A percentile compares a stretch with the other conserved stretches of the same genome.
phyloP scores from a whole-genome alignment of 495 filamentous ascomycete species.

The Alectoria sarmentosa region DNA sequence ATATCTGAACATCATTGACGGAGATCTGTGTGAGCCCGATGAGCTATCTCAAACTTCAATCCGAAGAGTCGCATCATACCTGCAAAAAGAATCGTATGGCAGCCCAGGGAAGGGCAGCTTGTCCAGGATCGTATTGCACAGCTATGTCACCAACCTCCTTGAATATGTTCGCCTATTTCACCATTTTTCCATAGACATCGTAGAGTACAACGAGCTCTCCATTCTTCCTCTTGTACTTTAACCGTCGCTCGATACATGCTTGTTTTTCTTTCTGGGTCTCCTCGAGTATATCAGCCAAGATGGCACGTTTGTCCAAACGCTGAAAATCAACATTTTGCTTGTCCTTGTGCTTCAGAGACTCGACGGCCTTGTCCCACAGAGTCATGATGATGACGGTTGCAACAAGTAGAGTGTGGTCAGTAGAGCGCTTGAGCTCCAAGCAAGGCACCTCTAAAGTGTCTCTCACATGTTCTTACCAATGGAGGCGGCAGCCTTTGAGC shows the following conservation, averaged over 20 bases:
- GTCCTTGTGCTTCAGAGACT: not conserved
- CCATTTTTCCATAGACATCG: slow-evolving; percentile 22
- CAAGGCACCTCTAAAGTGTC: no score
- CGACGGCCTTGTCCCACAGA: not conserved
- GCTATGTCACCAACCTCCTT: slow-evolving; percentile 20
- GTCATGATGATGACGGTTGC: no score
- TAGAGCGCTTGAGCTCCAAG: no score
- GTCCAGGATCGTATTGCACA: slow-evolving; percentile 22
- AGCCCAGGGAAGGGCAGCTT: slow-evolving; percentile 27
- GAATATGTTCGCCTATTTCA: slow-evolving; percentile 22
- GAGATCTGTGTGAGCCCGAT: not conserved
- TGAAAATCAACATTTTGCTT: not conserved
- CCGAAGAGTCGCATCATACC: not conserved
- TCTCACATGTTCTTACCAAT: no score
- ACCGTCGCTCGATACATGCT: not conserved
- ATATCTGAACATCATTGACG: not conserved
- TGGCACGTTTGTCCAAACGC: not conserved
- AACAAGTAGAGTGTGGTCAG: no score
- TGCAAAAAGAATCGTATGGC: slow-evolving; percentile 24
- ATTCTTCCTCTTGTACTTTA: not conserved
- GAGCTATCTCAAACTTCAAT: not conserved
- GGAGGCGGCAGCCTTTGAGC: not conserved
- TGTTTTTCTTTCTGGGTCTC: not conserved
- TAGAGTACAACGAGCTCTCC: not conserved
- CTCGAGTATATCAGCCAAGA: not conserved